phyloP scores from a whole-genome alignment of 495 filamentous ascomycete species.

The Letharia columbiana region DNA sequence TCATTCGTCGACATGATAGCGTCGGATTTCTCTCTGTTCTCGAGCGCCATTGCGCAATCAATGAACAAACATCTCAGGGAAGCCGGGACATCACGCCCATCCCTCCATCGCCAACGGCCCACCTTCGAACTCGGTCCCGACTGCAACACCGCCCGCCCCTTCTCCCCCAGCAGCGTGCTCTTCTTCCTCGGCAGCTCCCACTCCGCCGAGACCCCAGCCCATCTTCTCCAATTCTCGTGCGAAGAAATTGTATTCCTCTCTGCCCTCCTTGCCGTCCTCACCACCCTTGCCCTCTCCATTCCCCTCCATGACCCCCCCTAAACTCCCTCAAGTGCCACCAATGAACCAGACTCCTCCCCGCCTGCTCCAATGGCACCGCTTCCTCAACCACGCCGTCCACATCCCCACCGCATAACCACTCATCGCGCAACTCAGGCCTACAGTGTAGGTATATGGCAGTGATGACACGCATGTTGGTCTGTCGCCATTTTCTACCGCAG shows the following conservation, averaged over 20 bases:
- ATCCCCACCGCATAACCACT: constrained; percentile 87
- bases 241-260: constrained; percentile 83
- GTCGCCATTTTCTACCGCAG: constrained; percentile 95
- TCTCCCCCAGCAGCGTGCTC: constrained; percentile 39
- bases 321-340: constrained; percentile 86
- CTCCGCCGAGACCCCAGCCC: constrained; percentile 43
- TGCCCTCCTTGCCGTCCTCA: constrained; percentile 40
- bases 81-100: constrained; percentile 27
- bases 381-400: constrained; percentile 91
- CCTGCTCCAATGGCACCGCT: constrained; percentile 81
- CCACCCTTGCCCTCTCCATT: constrained; percentile 25
- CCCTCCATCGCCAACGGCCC: constrained; percentile 39
- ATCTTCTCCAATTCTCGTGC: constrained; percentile 79
- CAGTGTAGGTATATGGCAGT: constrained; percentile 93
- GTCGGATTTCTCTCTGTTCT: neutral
- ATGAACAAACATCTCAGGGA: neutral
- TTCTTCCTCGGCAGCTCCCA: constrained; percentile 32
- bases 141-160: constrained; percentile 34
- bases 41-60: neutral
- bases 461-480: constrained; percentile 97
- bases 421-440: constrained; percentile 82
- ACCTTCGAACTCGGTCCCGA: constrained; percentile 42
- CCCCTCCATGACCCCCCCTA: constrained; percentile 69
- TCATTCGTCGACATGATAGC: neutral
- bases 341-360: constrained; percentile 73